phyloP scores from a whole-genome alignment of 139 green algal species.

The Marvania coccoides region DNA sequence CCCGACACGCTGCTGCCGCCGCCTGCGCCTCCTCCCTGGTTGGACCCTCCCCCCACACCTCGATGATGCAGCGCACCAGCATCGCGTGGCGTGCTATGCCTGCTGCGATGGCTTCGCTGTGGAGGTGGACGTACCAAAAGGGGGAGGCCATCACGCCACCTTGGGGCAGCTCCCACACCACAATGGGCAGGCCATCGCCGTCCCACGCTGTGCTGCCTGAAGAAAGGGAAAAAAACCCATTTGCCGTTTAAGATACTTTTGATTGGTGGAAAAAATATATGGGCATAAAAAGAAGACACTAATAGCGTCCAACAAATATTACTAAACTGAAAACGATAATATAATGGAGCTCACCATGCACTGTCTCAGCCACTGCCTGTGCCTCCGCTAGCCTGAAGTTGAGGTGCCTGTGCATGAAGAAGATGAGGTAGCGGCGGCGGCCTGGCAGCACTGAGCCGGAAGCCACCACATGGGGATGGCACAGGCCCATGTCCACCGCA shows the following conservation, averaged over 20 bases:
- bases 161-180: slow-evolving; percentile 12
- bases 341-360: not conserved
- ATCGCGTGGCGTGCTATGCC: slow-evolving; percentile 33
- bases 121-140: slow-evolving; percentile 58
- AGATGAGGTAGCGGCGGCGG: slow-evolving; percentile 24
- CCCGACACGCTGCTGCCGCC: slow-evolving; percentile 8
- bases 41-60: slow-evolving; percentile 75
- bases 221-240: not conserved
- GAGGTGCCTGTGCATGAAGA: slow-evolving; percentile 62
- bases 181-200: slow-evolving; percentile 8
- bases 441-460: not conserved
- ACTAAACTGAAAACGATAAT: too few species aligned
- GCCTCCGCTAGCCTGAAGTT: slow-evolving; percentile 65
- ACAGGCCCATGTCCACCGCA: slow-evolving; percentile 1
- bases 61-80: slow-evolving; percentile 54
- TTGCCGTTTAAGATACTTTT: too few species aligned
- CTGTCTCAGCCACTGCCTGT: slow-evolving; percentile 36
- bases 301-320: too few species aligned
- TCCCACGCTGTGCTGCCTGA: not conserved
- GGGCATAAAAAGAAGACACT: too few species aligned
- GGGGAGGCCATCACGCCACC: slow-evolving; percentile 24
- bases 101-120: slow-evolving; percentile 14
- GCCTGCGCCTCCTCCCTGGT: slow-evolving; percentile 40
- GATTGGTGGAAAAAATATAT: too few species aligned
- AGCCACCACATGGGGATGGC: not conserved